These are phyloP conservation scores for Saussurea involucrata DNA, from an alignment of 129 eudicot species.

Conservation along the genomic window DNA sequence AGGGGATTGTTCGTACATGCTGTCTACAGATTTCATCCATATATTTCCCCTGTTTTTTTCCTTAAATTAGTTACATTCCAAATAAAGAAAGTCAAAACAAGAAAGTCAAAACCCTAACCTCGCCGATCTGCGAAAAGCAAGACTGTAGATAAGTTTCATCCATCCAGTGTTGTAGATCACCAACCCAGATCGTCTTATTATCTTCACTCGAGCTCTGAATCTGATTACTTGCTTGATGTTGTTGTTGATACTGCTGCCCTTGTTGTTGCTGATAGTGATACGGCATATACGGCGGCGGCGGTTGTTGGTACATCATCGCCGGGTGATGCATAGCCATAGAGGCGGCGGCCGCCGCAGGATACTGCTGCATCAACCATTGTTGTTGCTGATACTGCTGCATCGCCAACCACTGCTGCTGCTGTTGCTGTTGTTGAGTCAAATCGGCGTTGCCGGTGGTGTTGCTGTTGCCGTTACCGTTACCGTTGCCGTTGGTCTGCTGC, in stretches of 20 bases:
- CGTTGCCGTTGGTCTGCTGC: slow-evolving; percentile 18
- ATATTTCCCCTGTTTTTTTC: neutral
- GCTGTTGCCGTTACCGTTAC: neutral
- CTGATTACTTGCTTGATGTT: slow-evolving; percentile 31
- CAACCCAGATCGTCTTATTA: slow-evolving; percentile 66
- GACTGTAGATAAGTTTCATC: slow-evolving; percentile 57
- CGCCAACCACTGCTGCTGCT: slow-evolving; percentile 35
- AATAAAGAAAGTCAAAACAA: neutral
- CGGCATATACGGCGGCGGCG: slow-evolving; percentile 39
- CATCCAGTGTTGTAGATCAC: slow-evolving; percentile 76
- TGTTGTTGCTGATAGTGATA: slow-evolving; percentile 31
- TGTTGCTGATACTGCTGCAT: slow-evolving; percentile 42
- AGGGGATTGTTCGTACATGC: neutral
- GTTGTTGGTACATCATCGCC: slow-evolving; percentile 48
- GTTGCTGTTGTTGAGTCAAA: slow-evolving; percentile 23
- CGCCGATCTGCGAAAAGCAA: slow-evolving; percentile 51
- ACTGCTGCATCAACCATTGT: slow-evolving; percentile 39
- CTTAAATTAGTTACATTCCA: slow-evolving; percentile 15
- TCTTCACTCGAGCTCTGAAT: slow-evolving; percentile 51
- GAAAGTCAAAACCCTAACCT: slow-evolving; percentile 30
- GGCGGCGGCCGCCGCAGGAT: slow-evolving; percentile 33
- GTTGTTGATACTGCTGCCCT: slow-evolving; percentile 13
- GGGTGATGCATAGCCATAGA: slow-evolving; percentile 35
- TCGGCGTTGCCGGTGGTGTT: slow-evolving; percentile 10
- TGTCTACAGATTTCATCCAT: neutral